Evolutionary conservation across 2,329 filamentous ascomycete species (phyloP).

Genomic region (Aspergillus pseudoglaucus): DNA sequence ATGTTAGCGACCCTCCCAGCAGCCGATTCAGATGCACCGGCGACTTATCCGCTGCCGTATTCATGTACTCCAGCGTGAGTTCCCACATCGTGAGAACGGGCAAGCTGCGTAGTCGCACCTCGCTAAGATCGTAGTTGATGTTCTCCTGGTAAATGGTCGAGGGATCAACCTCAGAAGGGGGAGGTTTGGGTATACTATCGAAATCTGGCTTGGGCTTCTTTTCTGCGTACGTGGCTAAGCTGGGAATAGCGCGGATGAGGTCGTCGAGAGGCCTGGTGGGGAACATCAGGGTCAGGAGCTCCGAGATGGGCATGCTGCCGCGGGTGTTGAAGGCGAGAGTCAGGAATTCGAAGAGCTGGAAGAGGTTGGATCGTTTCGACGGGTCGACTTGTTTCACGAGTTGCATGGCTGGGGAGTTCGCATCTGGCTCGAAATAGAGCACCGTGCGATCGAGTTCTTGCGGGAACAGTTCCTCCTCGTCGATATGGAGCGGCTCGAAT

Average conservation of each 20-base stretch:
- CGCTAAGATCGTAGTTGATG: constrained; percentile 29
- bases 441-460: constrained; percentile 30
- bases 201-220: constrained; percentile 21
- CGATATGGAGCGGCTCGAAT: constrained; percentile 61
- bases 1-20: constrained; percentile 25
- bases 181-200: constrained; percentile 16
- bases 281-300: constrained; percentile 25
- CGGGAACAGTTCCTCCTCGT: constrained; percentile 61
- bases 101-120: constrained; percentile 24
- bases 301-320: constrained; percentile 17
- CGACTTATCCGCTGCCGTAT: constrained; percentile 18
- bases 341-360: constrained; percentile 20
- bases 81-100: constrained; percentile 27
- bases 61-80: constrained; percentile 31
- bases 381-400: constrained; percentile 13
- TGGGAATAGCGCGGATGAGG: constrained; percentile 27
- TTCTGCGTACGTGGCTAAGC: constrained; percentile 22
- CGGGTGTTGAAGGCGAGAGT: constrained; percentile 20
- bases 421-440: constrained; percentile 29
- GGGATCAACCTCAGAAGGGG: constrained; percentile 12
- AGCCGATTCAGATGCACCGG: constrained; percentile 18
- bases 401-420: constrained; percentile 16
- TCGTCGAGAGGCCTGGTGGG: constrained; percentile 23
- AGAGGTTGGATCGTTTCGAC: constrained; percentile 10
- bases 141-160: constrained; percentile 20